Percentiles rank a stretch among this genome's conserved stretches.
Conservation (phyloP, 139 green algal species). For the Coelastrella sp. region DNA sequence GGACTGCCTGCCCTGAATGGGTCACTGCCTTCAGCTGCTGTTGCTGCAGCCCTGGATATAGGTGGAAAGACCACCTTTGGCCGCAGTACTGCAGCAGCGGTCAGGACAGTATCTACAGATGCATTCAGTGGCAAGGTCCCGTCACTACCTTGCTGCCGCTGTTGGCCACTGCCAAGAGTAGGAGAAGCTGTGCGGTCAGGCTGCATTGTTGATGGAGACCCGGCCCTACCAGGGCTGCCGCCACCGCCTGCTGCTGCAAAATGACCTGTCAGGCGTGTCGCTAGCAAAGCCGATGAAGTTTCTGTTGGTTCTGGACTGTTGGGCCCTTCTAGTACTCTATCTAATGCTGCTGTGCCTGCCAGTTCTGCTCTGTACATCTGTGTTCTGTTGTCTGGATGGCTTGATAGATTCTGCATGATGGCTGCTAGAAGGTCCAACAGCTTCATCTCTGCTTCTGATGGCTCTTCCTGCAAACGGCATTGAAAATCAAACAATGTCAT, state of each 20-base stretch:
- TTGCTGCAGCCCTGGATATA: conserved; percentile 40
- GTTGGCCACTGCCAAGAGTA: neutral
- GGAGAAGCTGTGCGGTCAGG: neutral
- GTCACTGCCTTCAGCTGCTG: neutral
- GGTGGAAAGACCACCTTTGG: conserved; percentile 72
- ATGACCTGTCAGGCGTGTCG: neutral
- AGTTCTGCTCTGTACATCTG: conserved; percentile 81
- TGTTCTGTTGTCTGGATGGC: conserved; percentile 79
- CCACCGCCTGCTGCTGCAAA: neutral
- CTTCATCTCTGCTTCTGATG: conserved; percentile 57
- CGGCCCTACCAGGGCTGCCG: neutral
- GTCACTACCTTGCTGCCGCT: neutral
- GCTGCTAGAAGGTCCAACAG: conserved; percentile 67
- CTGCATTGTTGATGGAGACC: neutral
- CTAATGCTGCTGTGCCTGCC: conserved; percentile 32
- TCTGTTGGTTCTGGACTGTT: conserved; percentile 33
- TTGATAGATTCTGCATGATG: conserved; percentile 76
- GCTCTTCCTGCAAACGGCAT: neutral
- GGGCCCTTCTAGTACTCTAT: conserved; percentile 31
- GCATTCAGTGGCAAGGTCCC: neutral
- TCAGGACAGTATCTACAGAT: conserved; percentile 18
- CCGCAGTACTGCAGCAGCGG: conserved; percentile 9
- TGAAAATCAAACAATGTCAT: too few species aligned
- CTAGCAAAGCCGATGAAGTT: neutral
- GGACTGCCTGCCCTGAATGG: conserved; percentile 11